Base-by-base conservation (phyloP, 768 basidiomycete species). In the Lentinula detonsa region DNA sequence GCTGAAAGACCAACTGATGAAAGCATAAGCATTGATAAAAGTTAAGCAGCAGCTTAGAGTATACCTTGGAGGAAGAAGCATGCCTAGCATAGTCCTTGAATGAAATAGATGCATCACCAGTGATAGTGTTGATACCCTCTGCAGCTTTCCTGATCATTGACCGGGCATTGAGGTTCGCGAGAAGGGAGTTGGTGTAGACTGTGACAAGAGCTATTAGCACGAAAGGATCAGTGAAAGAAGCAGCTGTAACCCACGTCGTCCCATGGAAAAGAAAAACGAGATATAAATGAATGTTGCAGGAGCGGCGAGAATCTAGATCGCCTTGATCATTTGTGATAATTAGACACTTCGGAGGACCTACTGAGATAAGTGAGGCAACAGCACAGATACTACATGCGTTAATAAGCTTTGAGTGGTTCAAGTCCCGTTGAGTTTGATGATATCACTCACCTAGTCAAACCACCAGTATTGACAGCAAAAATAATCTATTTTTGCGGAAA, bases 251-350 rank as follows among this genome's bases (percentile, higher is more conserved):
- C 66, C 67, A 86, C 85, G 68, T 57, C 84, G 76, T 21, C 85
- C 84, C 42, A 85, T 78, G 67, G 77, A 81, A 63, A 84, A 85
- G 68, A 81, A 87, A 70, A 86, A 87, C 1, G 76, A 70, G 50
- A 85, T 81, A 62, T 86, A 87, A 57, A 84, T 68, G 72, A 84
- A 82, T 0, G 83, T 80, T 2, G 75, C 40, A 0, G 77, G 78
- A 35, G 79, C 78, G 16, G 75, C 73, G 11, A 73, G 62, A 66
- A 85, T 85, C 83, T 85, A 43, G 11, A 40, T 48, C 18, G 18
- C 4, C 21, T 48, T 11, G 9, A 28, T 48, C 46, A 16, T 15
- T 49, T 43, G 35, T n/a, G 51, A 61, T 43, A 50, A 57, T 18
- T 53, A 11, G 43, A 40, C 33, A 21, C 37, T 50, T 49, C 5